Evolutionary conservation across 2,329 filamentous ascomycete genomes (phyloP).

Genomic region (Apiospora phragmitis): DNA sequence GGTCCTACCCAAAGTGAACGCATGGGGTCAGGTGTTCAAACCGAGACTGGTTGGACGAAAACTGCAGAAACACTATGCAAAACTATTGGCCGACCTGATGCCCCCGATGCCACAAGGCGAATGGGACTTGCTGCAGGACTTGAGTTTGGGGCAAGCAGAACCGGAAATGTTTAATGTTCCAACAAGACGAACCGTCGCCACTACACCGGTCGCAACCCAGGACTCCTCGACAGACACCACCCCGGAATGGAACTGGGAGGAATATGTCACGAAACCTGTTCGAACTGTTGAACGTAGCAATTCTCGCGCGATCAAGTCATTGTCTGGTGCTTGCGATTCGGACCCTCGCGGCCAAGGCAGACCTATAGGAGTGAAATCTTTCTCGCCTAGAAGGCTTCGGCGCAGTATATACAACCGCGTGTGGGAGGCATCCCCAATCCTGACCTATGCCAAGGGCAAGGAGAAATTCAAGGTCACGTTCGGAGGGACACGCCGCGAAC

Average conservation of each 20-base stretch:
- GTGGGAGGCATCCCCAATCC: constrained; percentile 33
- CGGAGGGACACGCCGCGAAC: constrained; percentile 37
- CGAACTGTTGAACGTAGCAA: constrained; percentile 38
- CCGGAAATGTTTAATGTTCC: constrained; percentile 39
- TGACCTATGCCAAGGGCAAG: constrained; percentile 32
- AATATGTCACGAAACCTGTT: constrained; percentile 40
- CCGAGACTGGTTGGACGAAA: constrained; percentile 42
- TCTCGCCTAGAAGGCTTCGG: constrained; percentile 43
- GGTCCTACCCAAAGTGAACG: constrained; percentile 42
- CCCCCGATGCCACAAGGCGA: constrained; percentile 56
- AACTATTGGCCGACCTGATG: constrained; percentile 45
- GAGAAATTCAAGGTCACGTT: constrained; percentile 42
- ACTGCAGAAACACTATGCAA: constrained; percentile 49
- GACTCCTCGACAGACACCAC: not conserved
- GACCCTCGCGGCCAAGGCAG: constrained; percentile 36
- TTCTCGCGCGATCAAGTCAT: constrained; percentile 34
- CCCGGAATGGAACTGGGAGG: constrained; percentile 41
- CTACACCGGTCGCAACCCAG: not conserved
- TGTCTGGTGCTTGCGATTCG: constrained; percentile 38
- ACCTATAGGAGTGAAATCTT: constrained; percentile 34
- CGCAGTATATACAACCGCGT: constrained; percentile 43
- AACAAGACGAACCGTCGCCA: constrained; percentile 34
- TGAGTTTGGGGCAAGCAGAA: constrained; percentile 44
- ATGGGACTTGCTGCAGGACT: constrained; percentile 54
- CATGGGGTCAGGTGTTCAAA: constrained; percentile 49